Evolutionary conservation across 768 basidiomycete species (phyloP).

Genomic region (Mycena filopes): DNA sequence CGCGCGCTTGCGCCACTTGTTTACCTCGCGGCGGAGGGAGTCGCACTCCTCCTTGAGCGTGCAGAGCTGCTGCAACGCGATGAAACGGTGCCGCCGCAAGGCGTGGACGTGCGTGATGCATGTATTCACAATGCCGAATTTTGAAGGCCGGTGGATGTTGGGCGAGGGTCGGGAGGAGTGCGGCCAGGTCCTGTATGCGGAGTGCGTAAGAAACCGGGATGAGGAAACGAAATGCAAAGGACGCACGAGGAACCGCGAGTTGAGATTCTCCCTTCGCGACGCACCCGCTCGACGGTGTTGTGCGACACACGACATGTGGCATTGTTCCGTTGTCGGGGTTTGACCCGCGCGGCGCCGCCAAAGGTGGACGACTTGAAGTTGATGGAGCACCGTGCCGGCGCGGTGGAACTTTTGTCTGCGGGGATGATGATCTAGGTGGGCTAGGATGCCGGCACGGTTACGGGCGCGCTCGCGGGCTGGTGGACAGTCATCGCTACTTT

Average conservation of each 20-base stretch:
- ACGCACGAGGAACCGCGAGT: slow-evolving; percentile 75
- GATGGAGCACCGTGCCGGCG: neutral
- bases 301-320: slow-evolving; percentile 84
- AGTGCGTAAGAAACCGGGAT: slow-evolving; percentile 39
- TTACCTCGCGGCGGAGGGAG: slow-evolving; percentile 76
- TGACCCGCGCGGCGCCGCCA: neutral
- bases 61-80: slow-evolving; percentile 74
- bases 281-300: slow-evolving; percentile 85
- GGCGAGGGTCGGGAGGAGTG: slow-evolving; percentile 78
- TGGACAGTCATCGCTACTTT: too few species aligned
- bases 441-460: neutral
- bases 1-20: slow-evolving; percentile 76
- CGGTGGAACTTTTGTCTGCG: neutral
- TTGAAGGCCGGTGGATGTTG: slow-evolving; percentile 78
- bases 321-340: slow-evolving; percentile 55
- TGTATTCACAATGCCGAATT: slow-evolving; percentile 83
- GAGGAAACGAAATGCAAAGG: slow-evolving; percentile 16
- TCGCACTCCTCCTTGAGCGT: slow-evolving; percentile 70
- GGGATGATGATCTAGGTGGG: slow-evolving; percentile 1
- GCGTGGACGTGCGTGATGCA: slow-evolving; percentile 75
- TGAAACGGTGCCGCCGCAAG: slow-evolving; percentile 69
- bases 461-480: too few species aligned
- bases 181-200: slow-evolving; percentile 82
- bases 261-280: slow-evolving; percentile 79
- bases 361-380: neutral